Conservation (phyloP, 805 yeast genomes). For the Starmerella floris region DNA sequence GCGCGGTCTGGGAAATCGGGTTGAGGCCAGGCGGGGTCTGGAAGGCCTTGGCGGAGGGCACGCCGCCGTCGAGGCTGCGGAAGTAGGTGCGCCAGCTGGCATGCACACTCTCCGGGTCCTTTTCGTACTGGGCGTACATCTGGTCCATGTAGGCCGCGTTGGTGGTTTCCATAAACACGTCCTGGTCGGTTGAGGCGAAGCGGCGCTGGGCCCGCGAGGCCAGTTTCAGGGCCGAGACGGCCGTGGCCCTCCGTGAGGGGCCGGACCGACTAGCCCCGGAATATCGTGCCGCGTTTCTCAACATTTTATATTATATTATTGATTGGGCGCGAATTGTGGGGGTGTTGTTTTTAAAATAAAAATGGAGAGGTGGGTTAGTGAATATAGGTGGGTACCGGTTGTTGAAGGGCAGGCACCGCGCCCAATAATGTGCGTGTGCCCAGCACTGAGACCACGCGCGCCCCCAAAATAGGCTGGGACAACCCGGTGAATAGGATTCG, state of each 20-base stretch:
- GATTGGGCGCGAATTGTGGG: neutral
- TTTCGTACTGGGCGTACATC: constrained; percentile 90
- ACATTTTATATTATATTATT: constrained; percentile 3
- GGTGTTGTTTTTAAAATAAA: neutral
- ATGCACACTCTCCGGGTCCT: constrained; percentile 84
- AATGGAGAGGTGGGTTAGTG: too few species aligned
- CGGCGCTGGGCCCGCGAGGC: neutral
- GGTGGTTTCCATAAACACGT: constrained; percentile 68
- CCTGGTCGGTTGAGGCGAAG: constrained; percentile 29
- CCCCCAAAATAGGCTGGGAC: too few species aligned
- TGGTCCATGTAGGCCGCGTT: constrained; percentile 91
- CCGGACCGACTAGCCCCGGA: constrained; percentile 5
- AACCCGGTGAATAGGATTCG: too few species aligned
- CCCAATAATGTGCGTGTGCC: too few species aligned
- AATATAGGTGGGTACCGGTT: too few species aligned
- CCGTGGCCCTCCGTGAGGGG: neutral
- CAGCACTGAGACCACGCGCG: too few species aligned
- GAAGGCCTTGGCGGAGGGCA: constrained; percentile 61
- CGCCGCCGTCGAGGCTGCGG: constrained; percentile 67
- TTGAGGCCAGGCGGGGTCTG: constrained; percentile 69
- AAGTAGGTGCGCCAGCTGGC: constrained; percentile 93
- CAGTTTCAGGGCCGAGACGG: neutral
- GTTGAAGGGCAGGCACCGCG: too few species aligned
- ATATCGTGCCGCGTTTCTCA: constrained; percentile 12
- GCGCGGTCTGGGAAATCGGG: constrained; percentile 31